phyloP scores from a whole-genome alignment of 108 stramenopile genomes.

The Epipyxis sp. region DNA sequence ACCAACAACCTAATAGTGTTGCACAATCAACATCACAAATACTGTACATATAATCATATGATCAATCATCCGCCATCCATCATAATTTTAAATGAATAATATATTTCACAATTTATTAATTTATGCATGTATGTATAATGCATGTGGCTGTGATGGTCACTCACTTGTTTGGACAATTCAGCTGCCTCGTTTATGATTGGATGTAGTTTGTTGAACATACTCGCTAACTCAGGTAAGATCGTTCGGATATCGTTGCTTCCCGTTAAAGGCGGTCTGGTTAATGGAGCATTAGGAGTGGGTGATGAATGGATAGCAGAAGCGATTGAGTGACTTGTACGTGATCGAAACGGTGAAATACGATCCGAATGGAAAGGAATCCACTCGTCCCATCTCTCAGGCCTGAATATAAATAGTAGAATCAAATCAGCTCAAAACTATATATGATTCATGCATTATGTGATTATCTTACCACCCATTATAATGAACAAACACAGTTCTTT shows the following conservation, averaged over 20 bases:
- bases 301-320: not conserved
- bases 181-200: slow-evolving; percentile 37
- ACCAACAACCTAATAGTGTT: not conserved
- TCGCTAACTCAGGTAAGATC: slow-evolving; percentile 46
- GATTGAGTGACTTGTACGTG: slow-evolving; percentile 42
- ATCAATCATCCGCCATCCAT: not conserved
- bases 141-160: no score
- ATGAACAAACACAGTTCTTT: slow-evolving; percentile 59
- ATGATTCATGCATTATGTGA: slow-evolving; percentile 5
- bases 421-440: not conserved
- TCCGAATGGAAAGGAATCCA: slow-evolving; percentile 62
- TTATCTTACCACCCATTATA: slow-evolving; percentile 99
- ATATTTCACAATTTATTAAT: no score
- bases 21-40: not conserved
- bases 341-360: slow-evolving; percentile 50
- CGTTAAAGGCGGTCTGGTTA: slow-evolving; percentile 41
- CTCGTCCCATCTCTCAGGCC: slow-evolving; percentile 96
- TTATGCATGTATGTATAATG: no score
- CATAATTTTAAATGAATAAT: not conserved
- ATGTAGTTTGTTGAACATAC: not conserved
- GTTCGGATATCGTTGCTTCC: slow-evolving; percentile 45
- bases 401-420: no score
- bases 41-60: not conserved
- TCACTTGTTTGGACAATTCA: no score
- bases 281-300: slow-evolving; percentile 33